These are phyloP conservation scores for Blepharisma japonicum DNA, from an alignment of 73 alveolate species.

Conservation along the genomic window DNA sequence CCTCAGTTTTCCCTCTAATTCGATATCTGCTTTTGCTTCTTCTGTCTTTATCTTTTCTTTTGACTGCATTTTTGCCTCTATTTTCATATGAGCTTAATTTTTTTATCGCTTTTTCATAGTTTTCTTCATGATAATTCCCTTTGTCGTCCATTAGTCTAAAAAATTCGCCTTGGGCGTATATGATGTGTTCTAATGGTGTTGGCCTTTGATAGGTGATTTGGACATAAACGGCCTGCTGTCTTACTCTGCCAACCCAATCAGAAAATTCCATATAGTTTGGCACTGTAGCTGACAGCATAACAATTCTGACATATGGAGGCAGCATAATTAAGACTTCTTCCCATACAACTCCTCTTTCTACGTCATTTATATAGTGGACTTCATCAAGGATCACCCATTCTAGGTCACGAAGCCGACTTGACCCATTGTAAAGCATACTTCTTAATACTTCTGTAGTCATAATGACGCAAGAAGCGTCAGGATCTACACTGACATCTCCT, in stretches of 20 bases:
- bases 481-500: slow-evolving; percentile 84
- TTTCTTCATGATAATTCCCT: slow-evolving; percentile 35
- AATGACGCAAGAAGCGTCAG: slow-evolving; percentile 88
- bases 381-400: slow-evolving; percentile 94
- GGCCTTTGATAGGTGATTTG: slow-evolving; percentile 90
- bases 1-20: slow-evolving; percentile 36
- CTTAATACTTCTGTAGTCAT: slow-evolving; percentile 97
- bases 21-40: slow-evolving; percentile 38
- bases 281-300: slow-evolving; percentile 97
- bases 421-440: slow-evolving; percentile 32
- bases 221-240: slow-evolving; percentile 80
- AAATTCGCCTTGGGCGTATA: slow-evolving; percentile 70
- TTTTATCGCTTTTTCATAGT: slow-evolving; percentile 35
- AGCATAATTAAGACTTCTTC: slow-evolving; percentile 95
- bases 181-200: slow-evolving; percentile 89
- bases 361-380: slow-evolving; percentile 93
- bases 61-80: slow-evolving; percentile 42
- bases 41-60: slow-evolving; percentile 52
- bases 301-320: slow-evolving; percentile 84
- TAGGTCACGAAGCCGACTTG: slow-evolving; percentile 51
- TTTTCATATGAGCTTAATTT: slow-evolving; percentile 36
- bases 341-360: slow-evolving; percentile 99
- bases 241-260: slow-evolving; percentile 97
- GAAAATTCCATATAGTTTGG: slow-evolving; percentile 97
- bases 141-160: slow-evolving; percentile 70